Conservation (phyloP, 1,139 yeast genomes). For the Blastobotrys malaysiensis region DNA sequence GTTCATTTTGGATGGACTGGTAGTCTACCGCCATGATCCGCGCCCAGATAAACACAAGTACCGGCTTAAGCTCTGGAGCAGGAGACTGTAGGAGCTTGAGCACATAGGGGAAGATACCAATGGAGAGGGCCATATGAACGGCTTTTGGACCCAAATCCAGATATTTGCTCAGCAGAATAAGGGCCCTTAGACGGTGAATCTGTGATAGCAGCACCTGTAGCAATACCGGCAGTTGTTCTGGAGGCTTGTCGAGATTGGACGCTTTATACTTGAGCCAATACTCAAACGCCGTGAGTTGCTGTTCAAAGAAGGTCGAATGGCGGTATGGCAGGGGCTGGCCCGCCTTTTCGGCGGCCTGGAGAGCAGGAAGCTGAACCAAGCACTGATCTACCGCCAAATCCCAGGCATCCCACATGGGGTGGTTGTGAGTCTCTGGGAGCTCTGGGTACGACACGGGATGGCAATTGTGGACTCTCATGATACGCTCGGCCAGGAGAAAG, state of each 20-base stretch:
- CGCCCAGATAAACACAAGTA: conserved; percentile 94
- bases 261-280: conserved; percentile 93
- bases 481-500: conserved; percentile 82
- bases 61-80: conserved; percentile 92
- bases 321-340: conserved; percentile 51
- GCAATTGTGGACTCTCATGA: conserved; percentile 91
- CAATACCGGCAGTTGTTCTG: conserved; percentile 92
- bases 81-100: conserved; percentile 87
- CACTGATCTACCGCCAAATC: conserved; percentile 96
- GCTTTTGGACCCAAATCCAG: conserved; percentile 98
- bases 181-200: conserved; percentile 86
- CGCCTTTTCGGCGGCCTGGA: conserved; percentile 32
- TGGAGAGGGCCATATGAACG: conserved; percentile 83
- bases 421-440: conserved; percentile 75
- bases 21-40: conserved; percentile 94
- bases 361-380: conserved; percentile 46
- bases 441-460: conserved; percentile 95
- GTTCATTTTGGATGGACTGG: conserved; percentile 83
- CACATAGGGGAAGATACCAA: conserved; percentile 95
- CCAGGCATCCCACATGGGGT: conserved; percentile 99
- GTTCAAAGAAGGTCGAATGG: conserved; percentile 91
- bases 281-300: conserved; percentile 92
- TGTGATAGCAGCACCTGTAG: conserved; percentile 89
- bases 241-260: conserved; percentile 63
- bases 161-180: conserved; percentile 76